Base-by-base conservation (phyloP, 2,329 filamentous ascomycete genomes). In the Blastomyces gilchristii region DNA sequence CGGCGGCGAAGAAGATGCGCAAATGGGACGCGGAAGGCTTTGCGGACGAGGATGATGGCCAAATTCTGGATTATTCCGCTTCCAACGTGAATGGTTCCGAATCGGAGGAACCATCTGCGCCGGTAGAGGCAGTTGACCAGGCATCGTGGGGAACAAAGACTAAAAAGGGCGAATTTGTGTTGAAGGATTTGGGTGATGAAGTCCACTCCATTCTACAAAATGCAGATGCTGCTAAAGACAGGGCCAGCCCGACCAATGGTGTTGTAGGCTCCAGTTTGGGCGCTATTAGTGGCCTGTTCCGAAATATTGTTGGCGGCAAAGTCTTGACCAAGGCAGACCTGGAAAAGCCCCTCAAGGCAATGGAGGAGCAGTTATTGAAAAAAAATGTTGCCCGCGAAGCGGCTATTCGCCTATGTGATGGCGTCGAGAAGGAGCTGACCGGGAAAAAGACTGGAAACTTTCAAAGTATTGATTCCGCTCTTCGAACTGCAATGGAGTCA, bases 361-460 rank as follows among this genome's bases (percentile, higher is more conserved):
- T 99, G 91, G 91, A 97, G 73, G 91, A 96, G 63, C 93, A 97
- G 74, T 81, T 99, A 7, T 78, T 99, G 64, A 87, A 88, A 77
- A 99, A 99, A 81, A 99, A 99, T 71, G 92, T 99, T 37, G 94
- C 94, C 0, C 88, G 90, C 61, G 94, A 97, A 79, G 94, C 94
- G 18, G 94, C 93, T 1, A 83, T 96, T 41, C 88, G 94, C 61
- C 80, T 99, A 52, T 97, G 93, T 73, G 87, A 95, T 66, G 91
- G 91, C 60, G 93, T 99, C 7, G 89, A 97, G 75, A 87, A 88
- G 70, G 92, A 97, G 72, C 81, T 99, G 34, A 77, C 97, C 22
- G 92, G 94, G 37, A 87, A 92, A 68, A 97, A 93, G 79, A 99
- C 94, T 0, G 90, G 85, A 53, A 95, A 81, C 72, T 99, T 97